Percentiles rank a stretch among this genome's conserved stretches.
These are phyloP conservation scores for Lipomyces oligophaga DNA, from an alignment of 805 yeast genomes.

Conservation along the genomic window DNA sequence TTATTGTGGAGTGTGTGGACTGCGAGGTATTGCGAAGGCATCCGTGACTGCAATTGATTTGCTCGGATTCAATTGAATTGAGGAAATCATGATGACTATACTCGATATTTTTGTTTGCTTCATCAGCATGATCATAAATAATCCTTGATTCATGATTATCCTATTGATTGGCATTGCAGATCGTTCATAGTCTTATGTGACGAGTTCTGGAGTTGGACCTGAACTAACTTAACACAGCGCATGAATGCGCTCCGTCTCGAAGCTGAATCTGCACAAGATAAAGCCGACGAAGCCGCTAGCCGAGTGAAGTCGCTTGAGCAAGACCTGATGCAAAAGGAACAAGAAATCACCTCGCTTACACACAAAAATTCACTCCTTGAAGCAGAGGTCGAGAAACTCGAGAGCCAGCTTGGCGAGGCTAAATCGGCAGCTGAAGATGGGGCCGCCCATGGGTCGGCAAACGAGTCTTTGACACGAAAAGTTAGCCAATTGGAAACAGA, in stretches of 20 bases:
- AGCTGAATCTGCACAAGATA: constrained; percentile 96
- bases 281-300: constrained; percentile 79
- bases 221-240: constrained; percentile 48
- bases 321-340: constrained; percentile 86
- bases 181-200: no score
- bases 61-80: no score
- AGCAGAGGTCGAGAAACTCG: constrained; percentile 69
- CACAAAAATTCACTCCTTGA: constrained; percentile 90
- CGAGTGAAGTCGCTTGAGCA: constrained; percentile 89
- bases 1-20: constrained; percentile 10
- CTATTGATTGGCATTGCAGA: no score
- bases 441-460: constrained; percentile 78
- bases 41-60: no score
- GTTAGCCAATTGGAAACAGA: constrained; percentile 84
- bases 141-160: no score
- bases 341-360: constrained; percentile 86
- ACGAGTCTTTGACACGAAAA: constrained; percentile 88
- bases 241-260: constrained; percentile 85
- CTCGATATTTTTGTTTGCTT: no score
- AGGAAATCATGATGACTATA: no score
- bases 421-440: constrained; percentile 90
- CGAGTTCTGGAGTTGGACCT: no score
- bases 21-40: no score
- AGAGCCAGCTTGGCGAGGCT: constrained; percentile 65
- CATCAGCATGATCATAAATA: no score